These are phyloP conservation scores for Mortierella sp. DNA, from an alignment of 371 early-diverging fungal species.

Conservation along the genomic window DNA sequence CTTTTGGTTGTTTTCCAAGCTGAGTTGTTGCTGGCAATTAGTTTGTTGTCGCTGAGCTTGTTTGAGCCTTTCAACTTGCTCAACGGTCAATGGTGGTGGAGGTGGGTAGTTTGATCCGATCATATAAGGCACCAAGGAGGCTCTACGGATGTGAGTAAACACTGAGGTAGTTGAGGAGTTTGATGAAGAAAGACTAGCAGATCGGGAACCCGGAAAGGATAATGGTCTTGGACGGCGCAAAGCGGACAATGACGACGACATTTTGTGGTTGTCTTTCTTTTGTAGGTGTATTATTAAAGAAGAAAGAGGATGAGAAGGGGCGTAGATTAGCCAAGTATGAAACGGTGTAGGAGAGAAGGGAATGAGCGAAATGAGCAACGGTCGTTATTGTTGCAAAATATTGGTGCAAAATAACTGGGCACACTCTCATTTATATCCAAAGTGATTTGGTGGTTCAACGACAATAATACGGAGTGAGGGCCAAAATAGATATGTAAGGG, in stretches of 20 bases:
- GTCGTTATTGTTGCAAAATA: background rate
- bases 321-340: background rate
- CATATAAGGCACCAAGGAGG: slow-evolving; percentile 24
- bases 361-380: background rate
- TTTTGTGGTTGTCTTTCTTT: background rate
- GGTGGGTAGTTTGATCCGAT: slow-evolving; percentile 14
- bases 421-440: background rate
- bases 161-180: background rate
- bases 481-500: slow-evolving; percentile 4
- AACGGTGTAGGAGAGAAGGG: background rate
- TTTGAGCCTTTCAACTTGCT: slow-evolving; percentile 16
- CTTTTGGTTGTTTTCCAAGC: slow-evolving; percentile 16
- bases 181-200: background rate
- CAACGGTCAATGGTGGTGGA: slow-evolving; percentile 26
- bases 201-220: slow-evolving; percentile 15
- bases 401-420: background rate
- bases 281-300: background rate
- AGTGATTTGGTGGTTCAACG: background rate
- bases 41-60: slow-evolving; percentile 5
- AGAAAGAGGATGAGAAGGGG: background rate
- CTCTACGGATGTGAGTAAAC: slow-evolving; percentile 21
- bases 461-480: background rate
- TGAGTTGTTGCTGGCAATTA: slow-evolving; percentile 10
- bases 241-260: slow-evolving; percentile 36
- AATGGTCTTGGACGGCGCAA: slow-evolving; percentile 35